A percentile compares a stretch with the other conserved stretches of the same genome.
Conservation (phyloP, 805 yeast species). For the Yamadazyma tumulicola region DNA sequence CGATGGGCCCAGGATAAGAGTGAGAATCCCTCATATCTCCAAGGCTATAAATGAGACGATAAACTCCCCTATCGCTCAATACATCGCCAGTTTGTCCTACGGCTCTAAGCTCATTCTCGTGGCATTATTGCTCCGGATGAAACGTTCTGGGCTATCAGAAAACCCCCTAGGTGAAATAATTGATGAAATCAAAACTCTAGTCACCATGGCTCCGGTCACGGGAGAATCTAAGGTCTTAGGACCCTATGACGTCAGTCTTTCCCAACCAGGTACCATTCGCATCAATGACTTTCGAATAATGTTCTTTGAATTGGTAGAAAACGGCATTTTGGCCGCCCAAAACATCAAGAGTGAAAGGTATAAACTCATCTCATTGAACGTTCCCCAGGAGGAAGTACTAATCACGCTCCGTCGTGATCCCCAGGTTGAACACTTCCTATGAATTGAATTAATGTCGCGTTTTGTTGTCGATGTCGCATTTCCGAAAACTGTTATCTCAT, state of each 20-base stretch:
- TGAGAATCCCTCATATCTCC: slow-evolving; percentile 70
- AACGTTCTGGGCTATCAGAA: slow-evolving; percentile 70
- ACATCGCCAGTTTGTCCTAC: slow-evolving; percentile 58
- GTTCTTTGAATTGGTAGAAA: slow-evolving; percentile 68
- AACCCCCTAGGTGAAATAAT: slow-evolving; percentile 70
- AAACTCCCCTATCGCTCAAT: slow-evolving; percentile 64
- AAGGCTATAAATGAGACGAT: slow-evolving; percentile 78
- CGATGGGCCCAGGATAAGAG: slow-evolving; percentile 36
- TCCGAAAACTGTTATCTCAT: too few species aligned
- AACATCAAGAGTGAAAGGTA: slow-evolving; percentile 65
- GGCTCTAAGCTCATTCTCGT: slow-evolving; percentile 70
- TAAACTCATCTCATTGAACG: slow-evolving; percentile 58
- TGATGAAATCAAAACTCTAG: slow-evolving; percentile 64
- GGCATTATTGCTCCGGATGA: slow-evolving; percentile 59
- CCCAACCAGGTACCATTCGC: slow-evolving; percentile 22
- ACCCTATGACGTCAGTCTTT: not conserved
- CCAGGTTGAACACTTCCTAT: slow-evolving; percentile 12
- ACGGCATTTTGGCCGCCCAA: slow-evolving; percentile 73
- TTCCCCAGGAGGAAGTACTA: slow-evolving; percentile 68
- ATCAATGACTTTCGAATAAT: slow-evolving; percentile 58
- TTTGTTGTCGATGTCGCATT: too few species aligned
- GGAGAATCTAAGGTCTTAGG: not conserved
- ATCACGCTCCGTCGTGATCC: slow-evolving; percentile 57
- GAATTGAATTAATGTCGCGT: too few species aligned
- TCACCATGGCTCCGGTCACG: too few species aligned